Base-by-base conservation (phyloP, 148 eudicot genomes). In the Beta vulgaris region DNA sequence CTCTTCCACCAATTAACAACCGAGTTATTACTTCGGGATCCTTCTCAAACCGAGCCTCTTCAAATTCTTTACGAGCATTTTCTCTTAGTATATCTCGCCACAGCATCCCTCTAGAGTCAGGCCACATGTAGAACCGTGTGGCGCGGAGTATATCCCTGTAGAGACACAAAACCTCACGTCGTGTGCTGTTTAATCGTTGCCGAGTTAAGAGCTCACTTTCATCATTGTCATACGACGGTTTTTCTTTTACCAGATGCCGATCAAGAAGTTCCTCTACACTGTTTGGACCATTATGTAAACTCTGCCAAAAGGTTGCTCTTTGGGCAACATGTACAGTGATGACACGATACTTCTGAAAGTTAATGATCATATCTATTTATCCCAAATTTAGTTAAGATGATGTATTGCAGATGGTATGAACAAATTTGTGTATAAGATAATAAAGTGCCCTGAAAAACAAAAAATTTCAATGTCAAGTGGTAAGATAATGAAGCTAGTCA, bases 61-160 rank as follows among this genome's bases (percentile, higher is more conserved):
- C 98, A 64, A 90, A 92, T 82, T 90, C 93, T 73, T 84, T 92
- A 39, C 91, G 83, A 19, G 96, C 89, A 67, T 90, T 92, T 60
- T 81, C 98, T 75, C 93, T 82, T 14, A 90, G 84, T 29, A 89
- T 79, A 75, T 93, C 98, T 44, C 93, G 84, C 98, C 98, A 94
- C 74, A 84, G 19, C 18, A 83, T 77, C 32, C 96, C 98, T 25
- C 79, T 80, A 7, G 91, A 54, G 72, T 90, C 91, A 0, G 91
- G 78, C 97, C 97, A 94, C 83, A 79, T 78, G 84, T 91, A 94
- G 89, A 90, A 91, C 15, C 89, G 85, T 28, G 97, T 87, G 49
- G 92, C 97, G 9, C 97, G 87, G 34, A 94, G 69, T 42, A 94
- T 89, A 71, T 91, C 98, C 13, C 93, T 79, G 81, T 94, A 94